Base-by-base conservation (phyloP, 2,329 filamentous ascomycete genomes). In the Cercospora sp. region DNA sequence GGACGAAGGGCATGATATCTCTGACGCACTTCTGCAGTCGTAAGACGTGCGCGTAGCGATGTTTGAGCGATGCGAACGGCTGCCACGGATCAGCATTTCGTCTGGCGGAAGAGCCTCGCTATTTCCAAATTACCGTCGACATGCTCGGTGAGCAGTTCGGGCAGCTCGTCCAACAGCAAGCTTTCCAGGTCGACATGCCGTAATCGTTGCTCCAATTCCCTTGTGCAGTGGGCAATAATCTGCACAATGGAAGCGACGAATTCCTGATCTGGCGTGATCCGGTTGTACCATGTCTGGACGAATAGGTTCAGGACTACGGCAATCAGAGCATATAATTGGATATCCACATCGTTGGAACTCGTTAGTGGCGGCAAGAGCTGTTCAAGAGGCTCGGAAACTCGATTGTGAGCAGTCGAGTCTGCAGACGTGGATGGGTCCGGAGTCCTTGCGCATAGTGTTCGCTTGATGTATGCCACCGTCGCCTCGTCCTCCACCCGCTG, bases 311-410 rank as follows among this genome's bases (percentile, higher is more conserved):
- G 85, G 70, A 98, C 89, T 68, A 98, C 91, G 63, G 95, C 91
- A 69, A 99, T 89, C 69, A 98, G 87, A 30, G 92, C 94, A 78
- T 98, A 99, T 4, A 99, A 86, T 81, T 99, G 91, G 66, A 96
- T 83, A 79, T 99, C 95, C 68, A 98, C 88, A 74, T 96, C 93
- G 79, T 97, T 97, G 62, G 93, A 93, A 82, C 93, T 97, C 60
- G 94, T 98, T 76, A 99, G 85, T 45, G 94, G 93, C 68, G 94
- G 95, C 57, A 99, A 84, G 53, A 97, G 83, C 74, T 94, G 91
- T 69, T 96, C 89, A 73, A 97, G 89, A 60, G 92, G 87, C 75
- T 84, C 84, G 55, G 86, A 86, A 74, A 70, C 59, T 34, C 45
- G 21, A 26, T 67, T 63, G 12, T 66, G 63, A 32, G 63, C 62